Percentiles rank a stretch among this genome's conserved stretches.
phyloP scores from a whole-genome alignment of 179 eudicot genomes.

The Nepenthes alata region DNA sequence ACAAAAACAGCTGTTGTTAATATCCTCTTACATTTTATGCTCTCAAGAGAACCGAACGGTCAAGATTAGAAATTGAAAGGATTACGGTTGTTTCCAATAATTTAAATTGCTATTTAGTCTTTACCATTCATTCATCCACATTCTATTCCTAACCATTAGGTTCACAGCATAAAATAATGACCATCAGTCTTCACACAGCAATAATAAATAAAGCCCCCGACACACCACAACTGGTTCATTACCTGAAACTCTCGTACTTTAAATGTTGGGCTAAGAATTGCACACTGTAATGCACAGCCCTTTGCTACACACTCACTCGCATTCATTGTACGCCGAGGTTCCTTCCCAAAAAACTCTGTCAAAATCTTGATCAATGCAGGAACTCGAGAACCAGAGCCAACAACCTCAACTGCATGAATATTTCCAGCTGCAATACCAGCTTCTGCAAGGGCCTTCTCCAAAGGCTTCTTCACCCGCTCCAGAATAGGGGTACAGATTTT shows the following conservation, averaged over 20 bases:
- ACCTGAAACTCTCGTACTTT: slow-evolving; percentile 91
- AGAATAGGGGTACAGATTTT: slow-evolving; percentile 61
- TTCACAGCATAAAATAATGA: too few relatives aligned
- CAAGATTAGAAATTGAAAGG: too few relatives aligned
- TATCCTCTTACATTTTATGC: too few relatives aligned
- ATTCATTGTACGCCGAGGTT: slow-evolving; percentile 93
- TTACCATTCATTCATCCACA: too few relatives aligned
- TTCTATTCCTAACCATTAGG: too few relatives aligned
- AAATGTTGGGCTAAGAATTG: slow-evolving; percentile 81
- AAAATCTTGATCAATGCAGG: slow-evolving; percentile 66
- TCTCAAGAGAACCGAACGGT: too few relatives aligned
- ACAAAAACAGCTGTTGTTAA: too few relatives aligned
- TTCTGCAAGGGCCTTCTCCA: slow-evolving; percentile 81
- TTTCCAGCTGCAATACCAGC: slow-evolving; percentile 55
- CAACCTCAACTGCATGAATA: slow-evolving; percentile 73
- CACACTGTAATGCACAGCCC: slow-evolving; percentile 82
- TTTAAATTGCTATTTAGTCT: too few relatives aligned
- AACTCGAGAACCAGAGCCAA: slow-evolving; percentile 86
- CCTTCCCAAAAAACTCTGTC: slow-evolving; percentile 88
- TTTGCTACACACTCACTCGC: slow-evolving; percentile 94
- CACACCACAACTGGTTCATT: background rate
- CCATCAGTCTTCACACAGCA: too few relatives aligned
- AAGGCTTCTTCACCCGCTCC: slow-evolving; percentile 75
- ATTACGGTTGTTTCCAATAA: too few relatives aligned
- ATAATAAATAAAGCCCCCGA: too few relatives aligned